phyloP scores from a whole-genome alignment of 2,329 filamentous ascomycete species.

The Alternaria longipes region DNA sequence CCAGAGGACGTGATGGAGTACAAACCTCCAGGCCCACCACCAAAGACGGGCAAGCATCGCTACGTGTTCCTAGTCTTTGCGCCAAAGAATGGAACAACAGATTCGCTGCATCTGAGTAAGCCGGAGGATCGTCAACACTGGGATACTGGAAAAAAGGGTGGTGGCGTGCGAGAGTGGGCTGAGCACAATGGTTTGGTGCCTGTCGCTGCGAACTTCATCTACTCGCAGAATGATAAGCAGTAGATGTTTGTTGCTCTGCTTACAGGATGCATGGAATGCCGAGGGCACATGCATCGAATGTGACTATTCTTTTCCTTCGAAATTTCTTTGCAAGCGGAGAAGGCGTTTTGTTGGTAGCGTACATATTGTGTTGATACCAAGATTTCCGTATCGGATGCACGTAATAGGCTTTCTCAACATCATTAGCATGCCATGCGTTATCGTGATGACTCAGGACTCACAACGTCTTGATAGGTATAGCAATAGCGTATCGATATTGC shows the following conservation, averaged over 20 bases:
- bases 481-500: background rate
- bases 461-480: background rate
- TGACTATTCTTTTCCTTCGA: background rate
- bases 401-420: background rate
- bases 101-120: constrained; percentile 53
- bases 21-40: constrained; percentile 63
- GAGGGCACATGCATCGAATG: background rate
- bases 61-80: constrained; percentile 65
- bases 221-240: constrained; percentile 60
- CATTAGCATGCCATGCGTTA: background rate
- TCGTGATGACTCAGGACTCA: background rate
- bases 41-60: constrained; percentile 65
- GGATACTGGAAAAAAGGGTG: constrained; percentile 61
- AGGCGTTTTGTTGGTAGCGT: background rate
- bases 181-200: constrained; percentile 58
- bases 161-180: constrained; percentile 63
- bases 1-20: constrained; percentile 58
- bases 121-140: constrained; percentile 64
- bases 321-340: background rate
- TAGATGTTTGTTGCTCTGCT: constrained; percentile 23
- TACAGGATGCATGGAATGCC: constrained; percentile 1
- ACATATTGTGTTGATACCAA: background rate
- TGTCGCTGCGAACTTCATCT: constrained; percentile 59
- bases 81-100: constrained; percentile 56
- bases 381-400: background rate